Evolutionary conservation across 164 flowering plant species (phyloP).

Genomic region (Aristolochia fimbriata): DNA sequence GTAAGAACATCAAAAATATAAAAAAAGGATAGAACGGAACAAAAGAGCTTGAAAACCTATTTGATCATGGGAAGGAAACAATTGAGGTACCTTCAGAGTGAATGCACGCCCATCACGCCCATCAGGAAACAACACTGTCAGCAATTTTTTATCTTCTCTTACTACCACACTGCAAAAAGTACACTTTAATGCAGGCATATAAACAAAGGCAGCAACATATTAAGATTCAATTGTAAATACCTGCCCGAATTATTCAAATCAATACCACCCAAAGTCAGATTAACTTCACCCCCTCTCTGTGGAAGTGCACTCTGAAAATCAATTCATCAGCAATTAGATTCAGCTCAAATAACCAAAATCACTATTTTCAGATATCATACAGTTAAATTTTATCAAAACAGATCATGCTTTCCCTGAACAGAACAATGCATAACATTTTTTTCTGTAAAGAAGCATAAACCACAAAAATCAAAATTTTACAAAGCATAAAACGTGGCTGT

Average conservation of each 20-base stretch:
- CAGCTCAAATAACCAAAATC: too few relatives aligned
- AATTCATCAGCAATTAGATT: neutral
- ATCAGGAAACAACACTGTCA: conserved; percentile 97
- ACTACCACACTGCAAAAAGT: conserved; percentile 75
- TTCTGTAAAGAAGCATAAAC: too few relatives aligned
- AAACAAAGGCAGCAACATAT: neutral
- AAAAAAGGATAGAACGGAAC: neutral
- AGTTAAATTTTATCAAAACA: too few relatives aligned
- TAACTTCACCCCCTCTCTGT: conserved; percentile 95
- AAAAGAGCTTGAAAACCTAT: neutral
- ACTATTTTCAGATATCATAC: too few relatives aligned
- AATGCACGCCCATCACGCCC: conserved; percentile 99
- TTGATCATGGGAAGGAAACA: neutral
- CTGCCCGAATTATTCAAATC: conserved; percentile 98
- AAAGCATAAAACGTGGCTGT: too few relatives aligned
- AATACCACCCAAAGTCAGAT: conserved; percentile 94
- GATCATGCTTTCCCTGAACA: too few relatives aligned
- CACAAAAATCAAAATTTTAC: too few relatives aligned
- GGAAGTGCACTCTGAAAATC: conserved; percentile 75
- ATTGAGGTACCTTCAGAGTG: conserved; percentile 76
- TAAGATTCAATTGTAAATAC: conserved; percentile 23
- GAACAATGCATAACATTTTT: too few relatives aligned
- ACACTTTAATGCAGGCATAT: neutral
- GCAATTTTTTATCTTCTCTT: conserved; percentile 85
- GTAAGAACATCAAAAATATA: neutral